These are phyloP conservation scores for Kurtzmaniella fragi DNA, from an alignment of 805 yeast genomes.

Conservation along the genomic window DNA sequence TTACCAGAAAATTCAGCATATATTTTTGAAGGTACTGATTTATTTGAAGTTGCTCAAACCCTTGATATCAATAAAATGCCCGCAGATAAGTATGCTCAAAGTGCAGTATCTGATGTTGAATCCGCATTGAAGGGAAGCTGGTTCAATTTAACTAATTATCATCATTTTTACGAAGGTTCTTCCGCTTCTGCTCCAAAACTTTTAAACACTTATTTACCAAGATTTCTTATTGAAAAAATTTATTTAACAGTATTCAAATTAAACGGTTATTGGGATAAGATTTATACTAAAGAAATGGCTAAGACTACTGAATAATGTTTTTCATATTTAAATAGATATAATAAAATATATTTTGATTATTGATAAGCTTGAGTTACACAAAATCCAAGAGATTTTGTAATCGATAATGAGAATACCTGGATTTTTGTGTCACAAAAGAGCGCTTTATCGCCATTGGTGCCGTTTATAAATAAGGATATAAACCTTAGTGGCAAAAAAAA, in stretches of 20 bases:
- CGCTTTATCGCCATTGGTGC: too few relatives aligned
- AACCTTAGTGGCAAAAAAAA: too few relatives aligned
- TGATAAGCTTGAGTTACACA: too few relatives aligned
- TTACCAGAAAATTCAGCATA: neutral
- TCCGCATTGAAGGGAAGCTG: constrained; percentile 10
- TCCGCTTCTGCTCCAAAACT: neutral
- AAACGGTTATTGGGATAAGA: neutral
- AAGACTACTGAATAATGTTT: too few relatives aligned
- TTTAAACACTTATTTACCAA: neutral
- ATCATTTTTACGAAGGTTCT: neutral
- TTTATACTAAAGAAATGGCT: too few relatives aligned
- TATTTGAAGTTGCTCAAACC: neutral
- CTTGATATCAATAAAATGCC: constrained; percentile 6
- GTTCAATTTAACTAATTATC: neutral
- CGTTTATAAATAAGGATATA: too few relatives aligned
- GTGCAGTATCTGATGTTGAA: constrained; percentile 20
- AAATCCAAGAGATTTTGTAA: too few relatives aligned
- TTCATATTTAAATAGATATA: too few relatives aligned
- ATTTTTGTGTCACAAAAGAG: too few relatives aligned
- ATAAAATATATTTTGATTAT: too few relatives aligned
- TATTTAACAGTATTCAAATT: neutral
- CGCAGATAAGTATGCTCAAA: constrained; percentile 15
- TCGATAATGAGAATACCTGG: too few relatives aligned
- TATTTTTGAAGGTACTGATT: neutral
- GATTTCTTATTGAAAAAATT: neutral